Evolutionary conservation across 106 monocot genomes (phyloP).

Genomic region (Dactylorhiza incarnata): DNA sequence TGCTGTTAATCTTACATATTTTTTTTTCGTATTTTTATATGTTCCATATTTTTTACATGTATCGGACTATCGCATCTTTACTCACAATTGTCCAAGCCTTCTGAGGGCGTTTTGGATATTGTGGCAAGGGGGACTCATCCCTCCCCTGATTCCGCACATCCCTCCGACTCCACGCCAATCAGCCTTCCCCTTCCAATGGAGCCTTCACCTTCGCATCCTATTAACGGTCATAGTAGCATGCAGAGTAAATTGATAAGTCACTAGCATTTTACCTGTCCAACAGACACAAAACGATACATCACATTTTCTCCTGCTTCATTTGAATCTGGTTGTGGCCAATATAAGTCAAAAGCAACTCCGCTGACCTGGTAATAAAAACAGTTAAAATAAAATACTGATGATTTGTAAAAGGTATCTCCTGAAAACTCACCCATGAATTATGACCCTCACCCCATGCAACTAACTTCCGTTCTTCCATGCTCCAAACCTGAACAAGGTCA

Average conservation of each 20-base stretch:
- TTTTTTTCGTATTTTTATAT: no score
- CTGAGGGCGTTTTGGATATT: no score
- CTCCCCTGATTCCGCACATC: no score
- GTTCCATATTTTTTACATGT: no score
- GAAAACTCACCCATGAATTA: slow-evolving; percentile 78
- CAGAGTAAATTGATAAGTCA: not conserved
- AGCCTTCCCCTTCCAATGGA: no score
- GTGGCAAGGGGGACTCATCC: no score
- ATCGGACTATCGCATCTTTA: no score
- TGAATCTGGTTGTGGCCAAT: slow-evolving; percentile 82
- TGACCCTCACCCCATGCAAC: slow-evolving; percentile 98
- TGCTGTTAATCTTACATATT: no score
- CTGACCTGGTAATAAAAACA: slow-evolving; percentile 52
- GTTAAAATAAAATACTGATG: not conserved
- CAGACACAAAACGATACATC: slow-evolving; percentile 87
- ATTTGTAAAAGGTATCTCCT: not conserved
- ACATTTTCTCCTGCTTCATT: slow-evolving; percentile 75
- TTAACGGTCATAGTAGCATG: no score
- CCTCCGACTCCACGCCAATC: no score
- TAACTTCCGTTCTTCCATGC: slow-evolving; percentile 83
- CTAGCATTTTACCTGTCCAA: slow-evolving; percentile 68
- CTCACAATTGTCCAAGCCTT: no score
- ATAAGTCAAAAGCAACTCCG: slow-evolving; percentile 94
- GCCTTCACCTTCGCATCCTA: no score
- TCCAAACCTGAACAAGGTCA: slow-evolving; percentile 97